Percentiles rank a stretch among this genome's conserved stretches.
Evolutionary conservation across 208 protist species (phyloP).

Genomic region (Leishmania lainsoni): DNA sequence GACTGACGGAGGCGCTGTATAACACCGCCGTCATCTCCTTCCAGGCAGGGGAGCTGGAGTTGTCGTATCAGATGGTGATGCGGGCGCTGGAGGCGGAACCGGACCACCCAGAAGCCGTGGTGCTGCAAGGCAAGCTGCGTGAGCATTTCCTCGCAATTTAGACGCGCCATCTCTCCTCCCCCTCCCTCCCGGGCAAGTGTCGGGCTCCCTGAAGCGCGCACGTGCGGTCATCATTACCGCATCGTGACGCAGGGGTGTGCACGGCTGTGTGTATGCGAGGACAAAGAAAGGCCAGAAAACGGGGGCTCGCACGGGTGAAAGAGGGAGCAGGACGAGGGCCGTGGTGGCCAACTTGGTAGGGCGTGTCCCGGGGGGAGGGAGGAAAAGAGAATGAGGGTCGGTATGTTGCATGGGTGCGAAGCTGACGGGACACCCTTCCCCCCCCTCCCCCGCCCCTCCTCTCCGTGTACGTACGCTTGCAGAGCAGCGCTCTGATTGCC

Average conservation of each 20-base stretch:
- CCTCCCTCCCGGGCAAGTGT: background rate
- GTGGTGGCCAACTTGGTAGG: too few species aligned
- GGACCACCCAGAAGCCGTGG: constrained; percentile 82
- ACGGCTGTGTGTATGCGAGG: background rate
- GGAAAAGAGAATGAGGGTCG: too few species aligned
- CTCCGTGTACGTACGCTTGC: background rate
- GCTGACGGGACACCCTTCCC: too few species aligned
- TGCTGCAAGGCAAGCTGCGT: constrained; percentile 61
- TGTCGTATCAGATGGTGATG: constrained; percentile 60
- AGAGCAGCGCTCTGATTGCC: background rate
- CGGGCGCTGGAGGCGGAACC: constrained; percentile 78
- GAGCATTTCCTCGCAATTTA: constrained; percentile 61
- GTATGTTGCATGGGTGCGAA: too few species aligned
- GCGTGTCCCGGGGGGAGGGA: too few species aligned
- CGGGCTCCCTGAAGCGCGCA: background rate
- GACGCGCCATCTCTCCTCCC: background rate
- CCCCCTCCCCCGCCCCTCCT: too few species aligned
- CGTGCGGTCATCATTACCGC: background rate
- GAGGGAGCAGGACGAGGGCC: too few species aligned
- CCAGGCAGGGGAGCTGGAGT: constrained; percentile 79
- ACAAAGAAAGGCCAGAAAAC: background rate
- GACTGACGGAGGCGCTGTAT: constrained; percentile 92
- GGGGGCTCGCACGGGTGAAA: too few species aligned
- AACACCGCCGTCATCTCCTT: constrained; percentile 87
- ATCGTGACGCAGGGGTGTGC: background rate